Conservation (phyloP, 306 rosid species). For the Cucumis cinereus region DNA sequence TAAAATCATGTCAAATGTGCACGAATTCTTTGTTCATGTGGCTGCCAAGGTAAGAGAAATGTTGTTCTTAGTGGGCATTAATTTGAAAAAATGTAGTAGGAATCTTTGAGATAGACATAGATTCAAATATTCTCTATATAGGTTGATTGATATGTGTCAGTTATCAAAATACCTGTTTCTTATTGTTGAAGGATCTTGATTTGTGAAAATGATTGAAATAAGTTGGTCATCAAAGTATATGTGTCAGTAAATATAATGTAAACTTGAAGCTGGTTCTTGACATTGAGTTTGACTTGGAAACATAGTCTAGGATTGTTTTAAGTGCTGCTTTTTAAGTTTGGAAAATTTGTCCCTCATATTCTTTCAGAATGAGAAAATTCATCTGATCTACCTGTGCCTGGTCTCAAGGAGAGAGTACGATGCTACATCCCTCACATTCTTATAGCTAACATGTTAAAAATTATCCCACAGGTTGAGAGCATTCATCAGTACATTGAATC, state of each 20-base stretch:
- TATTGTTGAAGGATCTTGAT: background rate
- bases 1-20: slow-evolving; percentile 88
- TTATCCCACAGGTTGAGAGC: slow-evolving; percentile 63
- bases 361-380: background rate
- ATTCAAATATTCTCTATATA: background rate
- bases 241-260: background rate
- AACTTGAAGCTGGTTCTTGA: background rate
- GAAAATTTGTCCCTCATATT: background rate
- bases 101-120: background rate
- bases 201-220: background rate
- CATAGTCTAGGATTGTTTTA: background rate
- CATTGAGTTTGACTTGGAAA: background rate
- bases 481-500: slow-evolving; percentile 92
- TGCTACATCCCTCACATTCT: slow-evolving; percentile 10
- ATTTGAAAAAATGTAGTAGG: background rate
- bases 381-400: background rate
- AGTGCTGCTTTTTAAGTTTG: background rate
- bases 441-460: slow-evolving; percentile 12
- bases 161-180: background rate
- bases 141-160: background rate
- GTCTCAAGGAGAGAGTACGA: background rate
- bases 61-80: background rate
- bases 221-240: background rate
- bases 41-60: slow-evolving; percentile 72
- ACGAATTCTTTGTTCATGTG: slow-evolving; percentile 86